Evolutionary conservation across 192 early-diverging fungal genomes (phyloP).

Genomic region (Gamsiella multidivaricata): DNA sequence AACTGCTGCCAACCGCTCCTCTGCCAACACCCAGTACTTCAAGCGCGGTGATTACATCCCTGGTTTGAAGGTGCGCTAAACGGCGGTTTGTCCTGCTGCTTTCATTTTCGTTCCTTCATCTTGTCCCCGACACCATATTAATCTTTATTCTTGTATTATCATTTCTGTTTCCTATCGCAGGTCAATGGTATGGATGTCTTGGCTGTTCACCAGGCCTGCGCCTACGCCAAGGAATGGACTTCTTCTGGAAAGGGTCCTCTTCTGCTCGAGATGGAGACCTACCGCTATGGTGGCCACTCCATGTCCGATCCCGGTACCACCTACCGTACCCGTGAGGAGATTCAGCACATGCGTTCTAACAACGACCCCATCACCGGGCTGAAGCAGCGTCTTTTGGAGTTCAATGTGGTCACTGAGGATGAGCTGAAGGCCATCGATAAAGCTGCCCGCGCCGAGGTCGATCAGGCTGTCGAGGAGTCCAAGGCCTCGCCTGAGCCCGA

Average conservation of each 20-base stretch:
- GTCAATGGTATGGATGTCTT: slow-evolving; percentile 95
- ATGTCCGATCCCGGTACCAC: slow-evolving; percentile 99
- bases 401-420: slow-evolving; percentile 78
- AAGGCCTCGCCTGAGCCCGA: slow-evolving; percentile 83
- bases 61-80: slow-evolving; percentile 85
- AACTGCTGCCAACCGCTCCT: slow-evolving; percentile 89
- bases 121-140: no score
- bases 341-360: slow-evolving; percentile 96
- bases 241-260: slow-evolving; percentile 87
- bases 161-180: slow-evolving; percentile 15
- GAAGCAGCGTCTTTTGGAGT: slow-evolving; percentile 84
- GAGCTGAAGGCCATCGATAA: slow-evolving; percentile 97
- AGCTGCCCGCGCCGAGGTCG: slow-evolving; percentile 86
- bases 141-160: no score
- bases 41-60: slow-evolving; percentile 97
- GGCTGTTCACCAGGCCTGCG: slow-evolving; percentile 88
- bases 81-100: background rate
- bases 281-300: slow-evolving; percentile 99
- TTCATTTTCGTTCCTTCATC: background rate
- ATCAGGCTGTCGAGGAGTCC: slow-evolving; percentile 85
- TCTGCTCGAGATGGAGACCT: slow-evolving; percentile 95
- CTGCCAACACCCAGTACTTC: slow-evolving; percentile 94
- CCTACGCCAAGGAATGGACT: slow-evolving; percentile 88
- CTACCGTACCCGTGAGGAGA: slow-evolving; percentile 99
- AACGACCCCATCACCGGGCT: slow-evolving; percentile 94